These are phyloP conservation scores for Erythrobasidium hasegawianum DNA, from an alignment of 1,284 basidiomycete species.

Conservation along the genomic window DNA sequence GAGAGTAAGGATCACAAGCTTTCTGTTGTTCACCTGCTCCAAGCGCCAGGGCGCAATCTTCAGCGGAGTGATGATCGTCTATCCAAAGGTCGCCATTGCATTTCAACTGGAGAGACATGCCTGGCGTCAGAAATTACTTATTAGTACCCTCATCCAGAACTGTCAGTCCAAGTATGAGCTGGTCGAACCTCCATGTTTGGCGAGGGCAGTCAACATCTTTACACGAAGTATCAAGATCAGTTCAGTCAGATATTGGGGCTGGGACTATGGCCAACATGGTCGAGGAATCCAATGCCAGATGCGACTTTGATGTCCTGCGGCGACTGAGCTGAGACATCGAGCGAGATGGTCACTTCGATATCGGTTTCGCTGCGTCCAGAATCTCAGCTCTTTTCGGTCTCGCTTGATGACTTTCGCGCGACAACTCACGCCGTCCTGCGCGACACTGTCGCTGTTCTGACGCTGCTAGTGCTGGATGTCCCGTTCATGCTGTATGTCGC, in stretches of 20 bases:
- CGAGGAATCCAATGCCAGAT: slow-evolving; percentile 96
- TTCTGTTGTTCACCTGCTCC: slow-evolving; percentile 65
- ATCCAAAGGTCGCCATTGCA: slow-evolving; percentile 96
- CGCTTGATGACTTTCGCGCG: not conserved
- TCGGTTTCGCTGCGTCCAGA: slow-evolving; percentile 86
- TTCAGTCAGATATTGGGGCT: not conserved
- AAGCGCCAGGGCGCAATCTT: slow-evolving; percentile 58
- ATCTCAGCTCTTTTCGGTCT: not conserved
- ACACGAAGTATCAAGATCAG: not conserved
- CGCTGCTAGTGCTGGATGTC: not conserved
- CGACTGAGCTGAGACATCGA: slow-evolving; percentile 71
- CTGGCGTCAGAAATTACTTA: slow-evolving; percentile 47
- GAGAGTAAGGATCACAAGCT: slow-evolving; percentile 73
- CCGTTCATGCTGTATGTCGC: not conserved
- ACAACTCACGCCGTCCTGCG: slow-evolving; percentile 27
- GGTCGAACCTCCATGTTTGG: slow-evolving; percentile 66
- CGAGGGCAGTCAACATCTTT: slow-evolving; percentile 91
- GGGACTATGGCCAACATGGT: slow-evolving; percentile 67
- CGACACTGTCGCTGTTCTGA: slow-evolving; percentile 15
- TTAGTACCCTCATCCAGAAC: not conserved
- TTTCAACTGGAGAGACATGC: slow-evolving; percentile 81
- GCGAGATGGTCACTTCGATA: slow-evolving; percentile 73
- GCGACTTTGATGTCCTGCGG: slow-evolving; percentile 78
- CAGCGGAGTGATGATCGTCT: slow-evolving; percentile 98
- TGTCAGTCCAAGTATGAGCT: not conserved